phyloP scores from a whole-genome alignment of 176 grass and related monocot species.

The Poa pratensis region DNA sequence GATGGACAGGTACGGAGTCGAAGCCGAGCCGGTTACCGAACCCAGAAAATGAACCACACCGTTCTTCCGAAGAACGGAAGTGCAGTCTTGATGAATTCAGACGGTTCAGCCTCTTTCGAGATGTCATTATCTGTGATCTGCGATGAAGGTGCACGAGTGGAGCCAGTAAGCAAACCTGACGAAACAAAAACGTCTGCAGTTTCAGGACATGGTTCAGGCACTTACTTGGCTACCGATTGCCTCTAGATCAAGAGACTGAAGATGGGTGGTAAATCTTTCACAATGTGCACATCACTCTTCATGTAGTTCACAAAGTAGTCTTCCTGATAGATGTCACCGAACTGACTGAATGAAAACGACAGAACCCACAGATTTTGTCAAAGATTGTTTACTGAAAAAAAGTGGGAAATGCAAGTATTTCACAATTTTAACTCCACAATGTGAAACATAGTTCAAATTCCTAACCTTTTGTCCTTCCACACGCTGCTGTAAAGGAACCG shows the following conservation, averaged over 20 bases:
- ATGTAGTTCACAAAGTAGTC: constrained; percentile 90
- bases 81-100: constrained; percentile 62
- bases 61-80: constrained; percentile 76
- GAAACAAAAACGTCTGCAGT: not conserved
- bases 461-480: constrained; percentile 90
- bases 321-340: constrained; percentile 94
- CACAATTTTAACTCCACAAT: not conserved
- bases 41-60: constrained; percentile 84
- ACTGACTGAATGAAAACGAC: constrained; percentile 65
- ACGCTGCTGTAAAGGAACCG: constrained; percentile 90
- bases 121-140: constrained; percentile 93
- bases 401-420: not conserved
- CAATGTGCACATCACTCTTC: constrained; percentile 74
- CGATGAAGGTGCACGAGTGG: not conserved
- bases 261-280: constrained; percentile 82
- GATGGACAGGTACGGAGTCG: constrained; percentile 75
- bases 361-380: not conserved
- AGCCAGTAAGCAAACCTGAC: not conserved
- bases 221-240: constrained; percentile 85
- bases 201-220: not conserved
- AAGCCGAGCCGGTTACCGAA: constrained; percentile 95
- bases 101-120: constrained; percentile 78
- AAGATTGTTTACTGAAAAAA: not conserved
- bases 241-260: constrained; percentile 71
- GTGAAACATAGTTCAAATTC: not conserved